These are phyloP conservation scores for Botrytis aclada DNA, from an alignment of 2,329 filamentous ascomycete genomes.

Conservation along the genomic window DNA sequence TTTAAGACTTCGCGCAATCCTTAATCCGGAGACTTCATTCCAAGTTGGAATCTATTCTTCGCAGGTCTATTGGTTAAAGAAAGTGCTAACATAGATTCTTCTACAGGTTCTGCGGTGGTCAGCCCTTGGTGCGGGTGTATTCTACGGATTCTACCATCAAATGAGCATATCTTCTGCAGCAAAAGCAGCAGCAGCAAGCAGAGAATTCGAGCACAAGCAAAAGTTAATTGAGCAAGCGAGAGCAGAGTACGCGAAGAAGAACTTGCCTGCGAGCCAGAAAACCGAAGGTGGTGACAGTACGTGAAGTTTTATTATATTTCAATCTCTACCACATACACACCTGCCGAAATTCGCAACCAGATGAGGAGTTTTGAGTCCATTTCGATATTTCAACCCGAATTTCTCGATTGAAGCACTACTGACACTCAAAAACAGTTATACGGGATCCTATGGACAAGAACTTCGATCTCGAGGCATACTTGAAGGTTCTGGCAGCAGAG, in stretches of 20 bases:
- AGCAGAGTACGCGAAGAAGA: conserved; percentile 83
- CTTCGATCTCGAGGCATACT: conserved; percentile 87
- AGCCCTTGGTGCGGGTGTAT: conserved; percentile 83
- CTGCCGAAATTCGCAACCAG: not conserved
- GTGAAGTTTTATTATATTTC: conserved; percentile 23
- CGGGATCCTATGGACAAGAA: conserved; percentile 79
- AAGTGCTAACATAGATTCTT: conserved; percentile 1
- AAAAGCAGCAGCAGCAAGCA: conserved; percentile 67
- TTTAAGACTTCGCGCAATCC: conserved; percentile 26
- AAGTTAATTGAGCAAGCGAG: conserved; percentile 90
- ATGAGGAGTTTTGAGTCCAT: not conserved
- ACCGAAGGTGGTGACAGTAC: conserved; percentile 41
- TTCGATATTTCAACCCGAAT: not conserved
- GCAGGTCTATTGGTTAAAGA: conserved; percentile 1
- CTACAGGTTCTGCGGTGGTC: conserved; percentile 92
- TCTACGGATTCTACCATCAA: conserved; percentile 97
- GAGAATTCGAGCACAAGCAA: conserved; percentile 88
- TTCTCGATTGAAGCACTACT: not conserved
- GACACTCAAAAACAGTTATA: conserved; percentile 50
- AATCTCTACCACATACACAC: not conserved
- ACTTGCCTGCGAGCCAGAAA: conserved; percentile 46
- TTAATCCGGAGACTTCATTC: conserved; percentile 2
- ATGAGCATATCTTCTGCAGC: conserved; percentile 70
- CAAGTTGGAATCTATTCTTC: conserved; percentile 1
- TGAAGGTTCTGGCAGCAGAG: conserved; percentile 59